Evolutionary conservation across 2,329 filamentous ascomycete genomes (phyloP).

Genomic region (Colletotrichum trifolii): DNA sequence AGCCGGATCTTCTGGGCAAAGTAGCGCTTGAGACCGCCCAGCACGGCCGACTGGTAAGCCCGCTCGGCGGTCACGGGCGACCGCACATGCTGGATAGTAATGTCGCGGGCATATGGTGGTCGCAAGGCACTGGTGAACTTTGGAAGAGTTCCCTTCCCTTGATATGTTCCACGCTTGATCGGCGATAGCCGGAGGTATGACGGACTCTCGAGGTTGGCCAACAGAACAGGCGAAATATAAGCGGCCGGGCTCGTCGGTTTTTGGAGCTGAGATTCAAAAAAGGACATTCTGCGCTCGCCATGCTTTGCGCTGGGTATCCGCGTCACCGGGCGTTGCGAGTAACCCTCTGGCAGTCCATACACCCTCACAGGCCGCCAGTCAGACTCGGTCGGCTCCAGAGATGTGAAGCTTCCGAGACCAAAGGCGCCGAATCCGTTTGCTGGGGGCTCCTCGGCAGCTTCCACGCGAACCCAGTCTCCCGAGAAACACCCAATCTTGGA

Average conservation of each 20-base stretch:
- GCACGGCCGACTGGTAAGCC: conserved; percentile 84
- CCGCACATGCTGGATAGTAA: conserved; percentile 88
- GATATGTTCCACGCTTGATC: conserved; percentile 64
- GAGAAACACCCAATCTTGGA: conserved; percentile 96
- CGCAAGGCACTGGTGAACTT: conserved; percentile 66
- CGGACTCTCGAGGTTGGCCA: conserved; percentile 85
- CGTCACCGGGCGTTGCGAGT: conserved; percentile 69
- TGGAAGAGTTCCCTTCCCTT: conserved; percentile 63
- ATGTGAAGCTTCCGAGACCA: conserved; percentile 72
- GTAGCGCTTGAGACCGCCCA: conserved; percentile 87
- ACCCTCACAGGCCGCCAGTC: conserved; percentile 88
- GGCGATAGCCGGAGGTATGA: conserved; percentile 83
- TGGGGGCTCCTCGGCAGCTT: conserved; percentile 79
- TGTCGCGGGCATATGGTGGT: conserved; percentile 75
- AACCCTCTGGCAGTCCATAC: conserved; percentile 86
- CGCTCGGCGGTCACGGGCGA: conserved; percentile 90
- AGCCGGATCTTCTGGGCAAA: conserved; percentile 87
- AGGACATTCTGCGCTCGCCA: conserved; percentile 65
- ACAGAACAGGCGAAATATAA: conserved; percentile 86
- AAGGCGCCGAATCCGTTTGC: conserved; percentile 73
- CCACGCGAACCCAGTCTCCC: conserved; percentile 93
- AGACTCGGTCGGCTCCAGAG: conserved; percentile 69
- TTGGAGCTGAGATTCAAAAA: conserved; percentile 76
- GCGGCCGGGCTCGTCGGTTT: conserved; percentile 68
- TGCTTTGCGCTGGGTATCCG: conserved; percentile 68